Percentiles rank a stretch among this genome's conserved stretches.
Evolutionary conservation across 768 basidiomycete species (phyloP).

Genomic region (Boletellus ananiceps): DNA sequence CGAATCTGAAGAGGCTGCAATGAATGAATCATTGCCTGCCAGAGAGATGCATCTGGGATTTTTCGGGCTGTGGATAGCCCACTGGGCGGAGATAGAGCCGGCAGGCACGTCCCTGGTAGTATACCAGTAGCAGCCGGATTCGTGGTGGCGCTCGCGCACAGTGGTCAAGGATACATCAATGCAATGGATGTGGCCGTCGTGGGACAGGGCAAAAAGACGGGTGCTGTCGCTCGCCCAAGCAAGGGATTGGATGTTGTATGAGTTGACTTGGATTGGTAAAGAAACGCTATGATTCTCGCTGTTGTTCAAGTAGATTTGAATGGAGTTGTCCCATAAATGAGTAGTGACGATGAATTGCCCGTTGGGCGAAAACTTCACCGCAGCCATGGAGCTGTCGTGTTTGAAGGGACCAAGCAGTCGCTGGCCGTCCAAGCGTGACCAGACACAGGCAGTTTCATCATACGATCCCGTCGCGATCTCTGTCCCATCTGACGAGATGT

Average conservation of each 20-base stretch:
- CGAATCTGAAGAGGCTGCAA: not conserved
- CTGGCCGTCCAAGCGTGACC: not conserved
- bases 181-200: not conserved
- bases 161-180: no score
- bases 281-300: no score
- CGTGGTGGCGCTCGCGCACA: no score
- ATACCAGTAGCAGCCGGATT: no score
- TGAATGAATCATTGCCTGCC: not conserved
- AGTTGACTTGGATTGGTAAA: no score
- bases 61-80: not conserved
- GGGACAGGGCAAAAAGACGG: not conserved
- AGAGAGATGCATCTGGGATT: not conserved
- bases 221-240: not conserved
- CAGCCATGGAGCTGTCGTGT: not conserved
- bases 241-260: not conserved
- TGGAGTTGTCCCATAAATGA: no score
- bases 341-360: not conserved
- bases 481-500: not conserved
- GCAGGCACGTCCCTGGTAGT: no score
- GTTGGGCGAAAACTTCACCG: constrained; percentile 4
- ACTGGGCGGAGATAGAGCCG: not conserved
- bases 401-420: not conserved
- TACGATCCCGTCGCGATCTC: not conserved
- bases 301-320: no score
- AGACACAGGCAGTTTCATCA: not conserved